Percentiles rank a stretch among this genome's conserved stretches.
These are phyloP conservation scores for Aspergillus persii DNA, from an alignment of 2,329 filamentous ascomycete genomes.

Conservation along the genomic window DNA sequence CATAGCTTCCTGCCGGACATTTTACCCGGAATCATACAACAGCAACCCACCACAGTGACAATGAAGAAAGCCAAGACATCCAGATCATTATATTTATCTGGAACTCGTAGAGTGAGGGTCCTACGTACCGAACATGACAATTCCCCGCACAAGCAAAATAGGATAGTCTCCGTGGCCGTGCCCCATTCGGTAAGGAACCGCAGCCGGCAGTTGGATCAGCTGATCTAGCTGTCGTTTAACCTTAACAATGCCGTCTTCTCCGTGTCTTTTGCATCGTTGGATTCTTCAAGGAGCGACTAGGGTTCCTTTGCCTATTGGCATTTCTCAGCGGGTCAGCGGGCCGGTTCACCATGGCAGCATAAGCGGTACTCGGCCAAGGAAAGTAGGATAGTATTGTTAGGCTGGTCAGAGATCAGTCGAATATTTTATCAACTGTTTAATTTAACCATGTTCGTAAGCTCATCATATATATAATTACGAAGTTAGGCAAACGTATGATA, in stretches of 20 bases:
- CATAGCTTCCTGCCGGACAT: background rate
- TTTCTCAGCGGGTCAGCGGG: too few species aligned
- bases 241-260: background rate
- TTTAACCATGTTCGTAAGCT: background rate
- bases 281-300: background rate
- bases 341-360: too few species aligned
- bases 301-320: too few species aligned
- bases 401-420: background rate
- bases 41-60: background rate
- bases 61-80: background rate
- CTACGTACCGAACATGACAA: background rate
- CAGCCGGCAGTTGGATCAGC: background rate
- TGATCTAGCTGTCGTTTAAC: background rate
- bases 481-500: background rate
- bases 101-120: background rate
- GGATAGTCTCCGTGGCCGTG: background rate
- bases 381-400: background rate
- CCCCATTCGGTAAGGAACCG: background rate
- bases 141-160: background rate
- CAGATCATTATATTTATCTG: background rate
- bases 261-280: background rate
- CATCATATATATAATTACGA: background rate
- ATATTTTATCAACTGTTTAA: background rate
- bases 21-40: background rate
- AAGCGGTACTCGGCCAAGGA: too few species aligned